Percentiles rank a stretch among this genome's conserved stretches.
phyloP scores from a whole-genome alignment of 495 filamentous ascomycete genomes.

The Penicillium maclennaniae region DNA sequence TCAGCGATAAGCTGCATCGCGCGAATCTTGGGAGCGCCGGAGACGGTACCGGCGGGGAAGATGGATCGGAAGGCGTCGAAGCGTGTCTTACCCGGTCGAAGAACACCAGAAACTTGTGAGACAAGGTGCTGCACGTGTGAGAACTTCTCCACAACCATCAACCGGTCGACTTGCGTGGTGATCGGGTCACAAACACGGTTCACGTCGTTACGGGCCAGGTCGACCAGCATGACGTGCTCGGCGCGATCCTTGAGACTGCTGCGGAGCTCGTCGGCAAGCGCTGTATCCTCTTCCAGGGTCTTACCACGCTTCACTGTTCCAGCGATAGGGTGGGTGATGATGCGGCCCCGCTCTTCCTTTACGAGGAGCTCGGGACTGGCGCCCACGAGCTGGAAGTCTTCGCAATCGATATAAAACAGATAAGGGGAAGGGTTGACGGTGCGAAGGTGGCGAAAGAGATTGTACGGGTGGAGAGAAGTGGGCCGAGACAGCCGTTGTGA shows the following conservation, averaged over 20 bases:
- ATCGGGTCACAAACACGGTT: slow-evolving; percentile 92
- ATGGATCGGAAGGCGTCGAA: slow-evolving; percentile 96
- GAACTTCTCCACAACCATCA: slow-evolving; percentile 97
- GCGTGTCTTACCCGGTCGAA: slow-evolving; percentile 76
- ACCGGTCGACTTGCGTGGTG: slow-evolving; percentile 79
- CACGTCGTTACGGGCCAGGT: slow-evolving; percentile 92
- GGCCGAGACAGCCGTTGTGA: slow-evolving; percentile 89
- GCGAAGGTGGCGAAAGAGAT: slow-evolving; percentile 94
- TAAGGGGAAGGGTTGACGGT: slow-evolving; percentile 96
- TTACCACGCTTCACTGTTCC: slow-evolving; percentile 88
- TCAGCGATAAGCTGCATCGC: slow-evolving; percentile 98
- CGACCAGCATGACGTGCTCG: slow-evolving; percentile 99
- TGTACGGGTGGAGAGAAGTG: slow-evolving; percentile 90
- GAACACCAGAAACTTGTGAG: slow-evolving; percentile 85
- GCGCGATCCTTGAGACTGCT: slow-evolving; percentile 87
- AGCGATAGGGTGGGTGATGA: slow-evolving; percentile 96
- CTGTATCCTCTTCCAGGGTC: slow-evolving; percentile 73
- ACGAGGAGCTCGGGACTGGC: slow-evolving; percentile 91
- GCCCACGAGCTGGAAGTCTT: slow-evolving; percentile 89
- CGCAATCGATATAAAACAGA: slow-evolving; percentile 91
- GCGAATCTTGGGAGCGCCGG: slow-evolving; percentile 89
- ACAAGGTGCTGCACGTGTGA: slow-evolving; percentile 96
- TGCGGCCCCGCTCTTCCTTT: slow-evolving; percentile 79
- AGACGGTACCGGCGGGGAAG: slow-evolving; percentile 93
- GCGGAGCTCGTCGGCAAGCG: slow-evolving; percentile 72